A percentile compares a stretch with the other conserved stretches of the same genome.
Conservation (phyloP, 192 early-diverging fungal species). For the Coemansia sp. region DNA sequence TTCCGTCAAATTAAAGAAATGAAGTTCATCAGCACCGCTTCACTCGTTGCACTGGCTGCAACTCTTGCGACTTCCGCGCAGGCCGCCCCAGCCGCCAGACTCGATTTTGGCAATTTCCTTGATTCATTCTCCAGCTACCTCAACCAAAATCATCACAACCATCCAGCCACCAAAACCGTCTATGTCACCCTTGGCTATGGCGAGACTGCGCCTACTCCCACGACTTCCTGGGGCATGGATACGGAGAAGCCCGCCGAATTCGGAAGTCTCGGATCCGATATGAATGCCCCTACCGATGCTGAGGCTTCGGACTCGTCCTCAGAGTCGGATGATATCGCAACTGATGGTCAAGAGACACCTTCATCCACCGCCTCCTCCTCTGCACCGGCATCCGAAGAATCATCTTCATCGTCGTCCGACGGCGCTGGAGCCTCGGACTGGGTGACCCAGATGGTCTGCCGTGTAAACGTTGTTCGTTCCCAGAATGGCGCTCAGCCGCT, state of each 20-base stretch:
- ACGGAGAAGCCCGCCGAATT: constrained; percentile 5
- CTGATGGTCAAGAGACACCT: not conserved
- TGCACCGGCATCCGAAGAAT: not conserved
- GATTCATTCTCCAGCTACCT: not conserved
- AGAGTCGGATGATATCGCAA: not conserved
- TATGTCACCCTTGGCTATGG: constrained; percentile 16
- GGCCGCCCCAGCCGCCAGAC: constrained; percentile 19
- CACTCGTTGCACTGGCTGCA: constrained; percentile 35
- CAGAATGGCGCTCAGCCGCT: constrained; percentile 31
- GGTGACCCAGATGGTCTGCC: constrained; percentile 45
- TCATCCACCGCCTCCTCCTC: not conserved
- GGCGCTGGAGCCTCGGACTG: constrained; percentile 22
- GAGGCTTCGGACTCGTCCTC: not conserved
- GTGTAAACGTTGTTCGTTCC: constrained; percentile 42
- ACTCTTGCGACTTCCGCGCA: constrained; percentile 14
- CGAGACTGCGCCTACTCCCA: constrained; percentile 1
- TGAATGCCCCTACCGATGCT: not conserved
- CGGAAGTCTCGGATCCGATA: not conserved
- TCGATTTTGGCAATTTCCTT: not conserved
- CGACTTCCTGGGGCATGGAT: not conserved
- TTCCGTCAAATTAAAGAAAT: constrained; percentile 12
- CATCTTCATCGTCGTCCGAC: constrained; percentile 1
- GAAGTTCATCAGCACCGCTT: constrained; percentile 38
- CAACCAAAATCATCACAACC: constrained; percentile 6
- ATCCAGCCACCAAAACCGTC: constrained; percentile 15